These are phyloP conservation scores for Megacollybia marginata DNA, from an alignment of 768 basidiomycete genomes.

Conservation along the genomic window DNA sequence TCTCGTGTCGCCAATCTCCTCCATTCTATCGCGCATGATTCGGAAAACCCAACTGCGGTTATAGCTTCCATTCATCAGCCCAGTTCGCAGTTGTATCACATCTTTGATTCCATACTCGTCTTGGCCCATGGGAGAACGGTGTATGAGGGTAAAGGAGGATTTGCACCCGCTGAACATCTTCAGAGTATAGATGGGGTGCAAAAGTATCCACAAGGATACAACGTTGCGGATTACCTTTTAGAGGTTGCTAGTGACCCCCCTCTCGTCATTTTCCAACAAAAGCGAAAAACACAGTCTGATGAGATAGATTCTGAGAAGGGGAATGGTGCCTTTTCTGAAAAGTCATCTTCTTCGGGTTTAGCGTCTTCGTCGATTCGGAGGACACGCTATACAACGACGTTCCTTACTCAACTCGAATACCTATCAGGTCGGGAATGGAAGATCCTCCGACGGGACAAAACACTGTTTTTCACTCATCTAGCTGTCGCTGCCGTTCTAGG, in stretches of 20 bases:
- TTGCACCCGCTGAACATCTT: conserved; percentile 65
- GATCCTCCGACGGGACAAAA: conserved; percentile 71
- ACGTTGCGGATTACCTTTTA: conserved; percentile 87
- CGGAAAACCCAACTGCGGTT: conserved; percentile 65
- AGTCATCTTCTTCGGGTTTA: background rate
- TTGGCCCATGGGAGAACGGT: conserved; percentile 72
- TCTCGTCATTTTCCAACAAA: conserved; percentile 33
- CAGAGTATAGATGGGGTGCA: conserved; percentile 33
- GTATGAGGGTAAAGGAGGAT: conserved; percentile 73
- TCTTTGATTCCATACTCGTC: conserved; percentile 76
- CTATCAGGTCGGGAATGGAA: conserved; percentile 84
- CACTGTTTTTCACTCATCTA: conserved; percentile 76
- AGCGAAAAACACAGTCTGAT: conserved; percentile 1
- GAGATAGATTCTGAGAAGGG: background rate
- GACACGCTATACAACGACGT: conserved; percentile 58
- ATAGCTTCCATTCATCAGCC: conserved; percentile 89
- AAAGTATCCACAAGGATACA: conserved; percentile 73
- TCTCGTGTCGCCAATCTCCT: conserved; percentile 73
- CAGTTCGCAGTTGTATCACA: conserved; percentile 77
- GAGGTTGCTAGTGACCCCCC: conserved; percentile 76
- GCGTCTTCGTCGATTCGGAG: background rate
- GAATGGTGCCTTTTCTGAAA: background rate
- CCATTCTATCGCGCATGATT: conserved; percentile 64
- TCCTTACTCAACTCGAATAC: conserved; percentile 84
- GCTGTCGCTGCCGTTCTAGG: conserved; percentile 65